These are phyloP conservation scores for Pleurotus eryngii DNA, from an alignment of 768 basidiomycete genomes.

Conservation along the genomic window DNA sequence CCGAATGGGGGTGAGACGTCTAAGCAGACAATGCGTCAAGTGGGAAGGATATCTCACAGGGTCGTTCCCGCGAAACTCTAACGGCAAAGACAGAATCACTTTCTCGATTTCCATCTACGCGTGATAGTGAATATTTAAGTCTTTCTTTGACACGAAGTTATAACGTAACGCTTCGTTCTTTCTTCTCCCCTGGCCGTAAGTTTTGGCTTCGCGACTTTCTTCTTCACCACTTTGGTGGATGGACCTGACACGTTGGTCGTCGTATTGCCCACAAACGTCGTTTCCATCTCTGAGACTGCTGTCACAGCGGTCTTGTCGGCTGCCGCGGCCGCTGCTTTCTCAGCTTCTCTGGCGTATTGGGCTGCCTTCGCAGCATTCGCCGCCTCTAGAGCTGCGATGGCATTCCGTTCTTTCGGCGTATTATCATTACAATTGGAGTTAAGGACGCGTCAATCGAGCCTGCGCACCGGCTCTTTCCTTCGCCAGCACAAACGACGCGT, in stretches of 20 bases:
- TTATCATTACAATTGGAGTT: background rate
- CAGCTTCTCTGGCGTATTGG: conserved; percentile 30
- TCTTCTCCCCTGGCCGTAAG: conserved; percentile 80
- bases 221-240: conserved; percentile 34
- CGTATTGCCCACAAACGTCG: conserved; percentile 37
- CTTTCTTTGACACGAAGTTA: background rate
- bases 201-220: conserved; percentile 62
- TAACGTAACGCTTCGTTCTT: conserved; percentile 69
- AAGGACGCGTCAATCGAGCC: background rate
- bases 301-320: conserved; percentile 40
- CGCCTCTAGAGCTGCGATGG: conserved; percentile 52
- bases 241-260: conserved; percentile 31
- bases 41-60: conserved; percentile 48
- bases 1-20: background rate
- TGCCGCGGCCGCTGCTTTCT: conserved; percentile 19
- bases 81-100: conserved; percentile 70
- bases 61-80: conserved; percentile 90
- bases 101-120: conserved; percentile 60
- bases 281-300: conserved; percentile 37
- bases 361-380: conserved; percentile 35
- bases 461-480: conserved; percentile 56
- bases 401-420: conserved; percentile 50
- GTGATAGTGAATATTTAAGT: no score
- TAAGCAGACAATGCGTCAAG: background rate
- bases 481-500: conserved; percentile 57